These are phyloP conservation scores for Oidium heveae DNA, from an alignment of 2,329 filamentous ascomycete genomes.

Conservation along the genomic window DNA sequence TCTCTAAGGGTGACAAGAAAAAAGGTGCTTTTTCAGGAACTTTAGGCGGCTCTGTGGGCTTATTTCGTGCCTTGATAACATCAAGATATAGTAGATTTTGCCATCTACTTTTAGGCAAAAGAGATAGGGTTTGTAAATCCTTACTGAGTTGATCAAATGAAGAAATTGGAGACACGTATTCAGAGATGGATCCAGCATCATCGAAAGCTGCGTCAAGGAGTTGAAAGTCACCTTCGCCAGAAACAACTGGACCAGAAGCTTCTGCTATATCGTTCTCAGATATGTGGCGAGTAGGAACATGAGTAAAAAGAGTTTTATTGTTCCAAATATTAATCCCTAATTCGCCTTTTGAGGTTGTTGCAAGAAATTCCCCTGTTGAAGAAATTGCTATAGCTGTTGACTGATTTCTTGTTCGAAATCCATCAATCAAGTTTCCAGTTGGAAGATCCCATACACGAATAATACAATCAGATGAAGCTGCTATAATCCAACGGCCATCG, in stretches of 20 bases:
- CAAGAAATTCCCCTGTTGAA: slow-evolving; percentile 75
- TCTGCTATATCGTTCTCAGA: slow-evolving; percentile 47
- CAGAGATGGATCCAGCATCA: slow-evolving; percentile 23
- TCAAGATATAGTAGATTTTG: slow-evolving; percentile 85
- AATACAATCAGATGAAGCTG: slow-evolving; percentile 55
- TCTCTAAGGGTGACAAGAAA: slow-evolving; percentile 51
- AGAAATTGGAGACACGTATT: slow-evolving; percentile 27
- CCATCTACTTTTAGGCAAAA: slow-evolving; percentile 80
- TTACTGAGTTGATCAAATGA: slow-evolving; percentile 52
- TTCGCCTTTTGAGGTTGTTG: slow-evolving; percentile 57
- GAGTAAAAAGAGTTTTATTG: slow-evolving; percentile 74
- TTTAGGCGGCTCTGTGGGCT: slow-evolving; percentile 77
- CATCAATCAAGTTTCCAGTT: slow-evolving; percentile 85
- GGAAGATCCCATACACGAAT: slow-evolving; percentile 86
- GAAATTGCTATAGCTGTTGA: slow-evolving; percentile 79
- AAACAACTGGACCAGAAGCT: slow-evolving; percentile 45
- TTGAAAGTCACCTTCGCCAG: slow-evolving; percentile 56
- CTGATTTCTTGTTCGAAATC: slow-evolving; percentile 51
- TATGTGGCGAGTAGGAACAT: slow-evolving; percentile 66
- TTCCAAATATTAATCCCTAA: slow-evolving; percentile 97
- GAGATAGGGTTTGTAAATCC: slow-evolving; percentile 66
- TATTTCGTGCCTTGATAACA: slow-evolving; percentile 72
- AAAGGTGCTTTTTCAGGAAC: slow-evolving; percentile 85
- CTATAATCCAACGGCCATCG: slow-evolving; percentile 82
- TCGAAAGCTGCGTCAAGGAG: slow-evolving; percentile 55